Conservation (phyloP, 768 basidiomycete genomes). For the Imleria badia region DNA sequence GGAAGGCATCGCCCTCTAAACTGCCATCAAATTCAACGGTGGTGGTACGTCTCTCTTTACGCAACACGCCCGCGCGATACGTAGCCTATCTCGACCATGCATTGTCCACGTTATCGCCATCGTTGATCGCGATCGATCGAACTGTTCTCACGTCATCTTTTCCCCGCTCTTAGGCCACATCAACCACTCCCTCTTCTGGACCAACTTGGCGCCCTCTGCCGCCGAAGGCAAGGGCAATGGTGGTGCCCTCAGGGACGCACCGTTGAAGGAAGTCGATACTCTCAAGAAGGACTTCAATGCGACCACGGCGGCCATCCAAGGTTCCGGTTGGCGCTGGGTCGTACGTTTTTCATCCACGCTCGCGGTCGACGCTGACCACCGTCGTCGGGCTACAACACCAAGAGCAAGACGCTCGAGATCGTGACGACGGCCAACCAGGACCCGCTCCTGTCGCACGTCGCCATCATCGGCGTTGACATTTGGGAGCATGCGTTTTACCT, state of each 20-base stretch:
- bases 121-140: conserved; percentile 6
- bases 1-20: conserved; percentile 83
- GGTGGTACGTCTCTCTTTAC: conserved; percentile 64
- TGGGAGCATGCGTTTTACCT: conserved; percentile 98
- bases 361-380: too few species aligned
- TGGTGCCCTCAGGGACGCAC: conserved; percentile 57
- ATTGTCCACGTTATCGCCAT: conserved; percentile 13
- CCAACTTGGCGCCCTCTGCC: conserved; percentile 74
- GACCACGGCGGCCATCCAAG: conserved; percentile 83
- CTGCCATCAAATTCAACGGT: conserved; percentile 94
- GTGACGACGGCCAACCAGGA: conserved; percentile 96
- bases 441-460: conserved; percentile 71
- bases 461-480: conserved; percentile 90
- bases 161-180: conserved; percentile 60
- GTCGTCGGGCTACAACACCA: conserved; percentile 64
- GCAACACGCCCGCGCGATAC: too few species aligned
- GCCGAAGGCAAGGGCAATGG: conserved; percentile 56
- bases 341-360: conserved; percentile 44
- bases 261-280: conserved; percentile 67
- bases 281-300: conserved; percentile 84
- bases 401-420: conserved; percentile 75
- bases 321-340: conserved; percentile 96
- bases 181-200: conserved; percentile 97
- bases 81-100: too few species aligned
- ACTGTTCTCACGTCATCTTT: background rate